Evolutionary conservation across 2,329 filamentous ascomycete genomes (phyloP).

Genomic region (Ophiostoma pallidulum): DNA sequence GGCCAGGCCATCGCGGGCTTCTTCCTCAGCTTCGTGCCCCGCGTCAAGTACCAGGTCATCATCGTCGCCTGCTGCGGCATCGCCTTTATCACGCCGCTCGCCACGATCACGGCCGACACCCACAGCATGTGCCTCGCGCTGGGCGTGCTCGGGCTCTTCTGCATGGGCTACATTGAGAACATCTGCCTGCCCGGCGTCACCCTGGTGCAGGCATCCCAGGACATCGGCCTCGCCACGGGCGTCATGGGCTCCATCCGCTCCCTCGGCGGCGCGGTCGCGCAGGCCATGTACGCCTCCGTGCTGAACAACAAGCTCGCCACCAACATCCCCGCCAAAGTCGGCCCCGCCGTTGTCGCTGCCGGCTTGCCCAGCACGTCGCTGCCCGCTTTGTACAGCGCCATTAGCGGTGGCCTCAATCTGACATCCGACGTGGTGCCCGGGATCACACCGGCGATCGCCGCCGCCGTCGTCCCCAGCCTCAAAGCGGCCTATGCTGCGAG

Average conservation of each 20-base stretch:
- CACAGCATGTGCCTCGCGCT: conserved; percentile 26
- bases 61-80: conserved; percentile 23
- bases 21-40: conserved; percentile 27
- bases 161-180: conserved; percentile 29
- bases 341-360: conserved; percentile 25
- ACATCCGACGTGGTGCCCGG: conserved; percentile 26
- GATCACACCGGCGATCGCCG: conserved; percentile 26
- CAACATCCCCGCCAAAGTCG: conserved; percentile 27
- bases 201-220: conserved; percentile 35
- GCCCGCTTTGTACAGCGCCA: conserved; percentile 25
- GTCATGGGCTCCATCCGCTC: conserved; percentile 37
- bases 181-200: conserved; percentile 34
- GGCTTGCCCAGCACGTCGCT: conserved; percentile 28
- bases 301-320: conserved; percentile 27
- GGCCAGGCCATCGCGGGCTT: conserved; percentile 30
- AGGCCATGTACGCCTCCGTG: conserved; percentile 29
- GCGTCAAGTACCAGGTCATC: conserved; percentile 28
- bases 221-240: conserved; percentile 36
- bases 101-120: conserved; percentile 21
- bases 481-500: conserved; percentile 33
- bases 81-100: conserved; percentile 26
- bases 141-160: conserved; percentile 23
- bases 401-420: conserved; percentile 24
- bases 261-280: conserved; percentile 29
- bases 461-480: conserved; percentile 26